Percentiles rank a stretch among this genome's conserved stretches.
Conservation (phyloP, 2,329 filamentous ascomycete genomes). For the Verticillium nubilum region DNA sequence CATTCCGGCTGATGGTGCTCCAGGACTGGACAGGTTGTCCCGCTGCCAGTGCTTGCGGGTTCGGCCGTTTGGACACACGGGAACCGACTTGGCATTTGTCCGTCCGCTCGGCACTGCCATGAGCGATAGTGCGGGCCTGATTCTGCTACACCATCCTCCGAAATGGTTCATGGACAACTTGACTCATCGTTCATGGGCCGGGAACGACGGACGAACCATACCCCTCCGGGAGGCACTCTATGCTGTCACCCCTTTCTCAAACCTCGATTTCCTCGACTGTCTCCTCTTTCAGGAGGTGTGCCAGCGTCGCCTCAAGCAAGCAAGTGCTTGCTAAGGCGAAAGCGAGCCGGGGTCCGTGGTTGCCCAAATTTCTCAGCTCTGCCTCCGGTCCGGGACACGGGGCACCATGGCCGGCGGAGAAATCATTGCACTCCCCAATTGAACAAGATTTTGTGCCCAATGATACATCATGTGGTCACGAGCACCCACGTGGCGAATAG, state of each 20-base stretch:
- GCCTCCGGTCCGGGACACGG: neutral
- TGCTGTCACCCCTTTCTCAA: neutral
- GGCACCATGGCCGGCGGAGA: neutral
- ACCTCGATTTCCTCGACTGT: too few relatives aligned
- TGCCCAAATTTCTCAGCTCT: neutral
- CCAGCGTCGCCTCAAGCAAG: neutral
- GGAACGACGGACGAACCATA: neutral
- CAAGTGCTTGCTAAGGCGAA: neutral
- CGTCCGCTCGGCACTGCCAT: neutral
- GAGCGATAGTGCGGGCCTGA: neutral
- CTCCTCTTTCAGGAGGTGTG: too few relatives aligned
- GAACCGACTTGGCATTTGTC: neutral
- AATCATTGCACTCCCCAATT: neutral
- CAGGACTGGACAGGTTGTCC: neutral
- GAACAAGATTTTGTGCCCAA: neutral
- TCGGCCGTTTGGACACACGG: neutral
- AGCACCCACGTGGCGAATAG: neutral
- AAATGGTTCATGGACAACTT: neutral
- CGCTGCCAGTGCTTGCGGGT: neutral
- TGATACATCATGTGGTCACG: neutral
- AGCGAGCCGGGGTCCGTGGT: neutral
- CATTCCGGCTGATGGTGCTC: neutral
- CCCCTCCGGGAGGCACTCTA: neutral
- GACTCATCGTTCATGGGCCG: neutral
- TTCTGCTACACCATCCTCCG: neutral